Percentiles rank a stretch among this genome's conserved stretches.
Evolutionary conservation across 305 asterid species (phyloP).

Genomic region (Fraxinus baroniana): DNA sequence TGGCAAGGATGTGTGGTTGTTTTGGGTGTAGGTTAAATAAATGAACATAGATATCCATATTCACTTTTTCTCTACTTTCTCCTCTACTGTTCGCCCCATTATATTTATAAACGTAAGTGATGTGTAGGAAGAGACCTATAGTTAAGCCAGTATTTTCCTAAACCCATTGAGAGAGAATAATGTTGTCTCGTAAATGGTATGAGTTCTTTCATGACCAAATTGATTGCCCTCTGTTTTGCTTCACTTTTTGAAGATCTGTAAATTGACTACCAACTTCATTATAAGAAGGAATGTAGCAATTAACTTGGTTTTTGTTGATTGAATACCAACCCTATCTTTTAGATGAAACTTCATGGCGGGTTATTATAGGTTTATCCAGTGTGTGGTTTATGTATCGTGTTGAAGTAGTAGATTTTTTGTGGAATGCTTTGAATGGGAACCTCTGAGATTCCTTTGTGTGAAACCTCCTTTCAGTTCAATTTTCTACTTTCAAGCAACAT

Average conservation of each 20-base stretch:
- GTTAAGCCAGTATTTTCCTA: not conserved
- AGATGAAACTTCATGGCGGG: not conserved
- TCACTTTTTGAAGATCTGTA: not conserved
- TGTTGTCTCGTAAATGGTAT: not conserved
- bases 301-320: not conserved
- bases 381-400: not conserved
- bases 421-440: not conserved
- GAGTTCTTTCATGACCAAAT: not conserved
- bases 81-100: not conserved
- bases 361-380: not conserved
- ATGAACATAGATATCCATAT: not conserved
- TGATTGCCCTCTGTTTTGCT: not conserved
- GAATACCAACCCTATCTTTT: not conserved
- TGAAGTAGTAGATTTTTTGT: not conserved
- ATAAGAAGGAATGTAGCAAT: not conserved
- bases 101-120: not conserved
- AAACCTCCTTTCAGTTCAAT: conserved; percentile 24
- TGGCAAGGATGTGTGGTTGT: not conserved
- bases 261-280: not conserved
- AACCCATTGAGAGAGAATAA: conserved; percentile 35
- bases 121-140: not conserved
- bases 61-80: not conserved
- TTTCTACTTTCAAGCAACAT: not conserved
- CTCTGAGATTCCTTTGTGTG: not conserved
- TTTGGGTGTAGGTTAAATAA: not conserved